Percentiles rank a stretch among this genome's conserved stretches.
Conservation (phyloP, 495 filamentous ascomycete species). For the Talaromyces wortmannii region DNA sequence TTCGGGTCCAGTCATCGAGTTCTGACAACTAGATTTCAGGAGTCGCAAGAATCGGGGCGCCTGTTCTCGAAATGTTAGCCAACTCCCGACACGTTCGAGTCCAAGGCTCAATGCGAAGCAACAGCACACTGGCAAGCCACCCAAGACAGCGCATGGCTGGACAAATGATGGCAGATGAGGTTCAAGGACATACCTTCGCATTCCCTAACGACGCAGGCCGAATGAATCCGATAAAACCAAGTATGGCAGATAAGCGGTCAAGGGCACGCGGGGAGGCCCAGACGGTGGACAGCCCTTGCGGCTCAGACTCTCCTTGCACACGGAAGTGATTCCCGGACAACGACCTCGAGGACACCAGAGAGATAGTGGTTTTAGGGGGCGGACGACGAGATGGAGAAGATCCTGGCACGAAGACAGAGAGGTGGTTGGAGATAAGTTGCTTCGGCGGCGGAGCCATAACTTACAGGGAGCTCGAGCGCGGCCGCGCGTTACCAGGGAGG, state of each 20-base stretch:
- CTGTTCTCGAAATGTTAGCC: too few relatives aligned
- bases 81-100: too few relatives aligned
- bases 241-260: constrained; percentile 2
- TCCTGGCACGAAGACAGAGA: constrained; percentile 4
- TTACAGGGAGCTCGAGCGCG: not conserved
- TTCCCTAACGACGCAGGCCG: not conserved
- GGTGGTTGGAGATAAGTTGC: not conserved
- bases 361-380: not conserved
- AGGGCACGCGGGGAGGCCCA: constrained; percentile 1
- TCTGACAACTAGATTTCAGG: too few relatives aligned
- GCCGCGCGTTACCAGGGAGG: not conserved
- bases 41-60: too few relatives aligned
- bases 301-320: not conserved
- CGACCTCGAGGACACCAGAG: not conserved
- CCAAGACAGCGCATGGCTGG: not conserved
- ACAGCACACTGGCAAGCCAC: too few relatives aligned
- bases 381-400: not conserved
- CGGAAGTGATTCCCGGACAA: not conserved
- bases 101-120: too few relatives aligned
- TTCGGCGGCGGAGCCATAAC: too few relatives aligned
- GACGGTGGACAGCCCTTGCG: constrained; percentile 2
- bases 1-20: not conserved
- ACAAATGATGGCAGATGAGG: not conserved
- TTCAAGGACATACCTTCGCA: not conserved
- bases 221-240: constrained; percentile 1